Evolutionary conservation across 2,329 filamentous ascomycete species (phyloP), one percentile per base, ranked within the genome.

Genomic region (Stachybotrys chartarum): DNA sequence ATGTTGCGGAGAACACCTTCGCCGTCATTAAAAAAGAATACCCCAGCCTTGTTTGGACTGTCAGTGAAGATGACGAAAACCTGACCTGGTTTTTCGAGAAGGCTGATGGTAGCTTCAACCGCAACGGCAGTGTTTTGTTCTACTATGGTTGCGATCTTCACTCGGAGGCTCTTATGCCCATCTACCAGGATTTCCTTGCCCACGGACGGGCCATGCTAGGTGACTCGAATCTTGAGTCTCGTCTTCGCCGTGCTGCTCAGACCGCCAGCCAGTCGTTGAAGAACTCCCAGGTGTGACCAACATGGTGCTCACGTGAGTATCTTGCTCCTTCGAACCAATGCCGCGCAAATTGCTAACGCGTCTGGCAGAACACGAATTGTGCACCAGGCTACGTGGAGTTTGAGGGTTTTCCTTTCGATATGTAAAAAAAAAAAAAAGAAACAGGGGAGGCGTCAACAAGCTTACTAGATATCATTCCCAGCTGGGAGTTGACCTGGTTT

Each of bases 41-140:
- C 71, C 86, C 91, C 55, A 91, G 88, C 75, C 80, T 97, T 61
- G 88, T 91, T 60, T 99, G 92, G 93, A 96, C 91, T n/a, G 93
- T 97, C 58, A 93, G 90, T 76, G 88, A 92, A 67, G 88, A 95
- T 63, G 92, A 97, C 65, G 93, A 97, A 80, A 97, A 97, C 71
- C 78, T 97, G 64, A 92, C 91, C 11, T 97, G 93, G 94, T 97
- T 97, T 79, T 95, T 96, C 63, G 92, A 96, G 73, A 96, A 96
- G 80, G 88, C 93, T 10, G 91, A 97, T 63, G 93, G 94, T 55
- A 96, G 90, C 72, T 82, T 97, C 64, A 90, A 88, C 59, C 85
- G 86, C 55, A 85, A 90, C 62, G 91, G 91, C 56, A 90, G 92
- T 67, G 90, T 97, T 45, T 86, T 97, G 67, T 97, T 97, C 79